Base-by-base conservation (phyloP, 108 stramenopile species). In the Aurantiochytrium sp. region DNA sequence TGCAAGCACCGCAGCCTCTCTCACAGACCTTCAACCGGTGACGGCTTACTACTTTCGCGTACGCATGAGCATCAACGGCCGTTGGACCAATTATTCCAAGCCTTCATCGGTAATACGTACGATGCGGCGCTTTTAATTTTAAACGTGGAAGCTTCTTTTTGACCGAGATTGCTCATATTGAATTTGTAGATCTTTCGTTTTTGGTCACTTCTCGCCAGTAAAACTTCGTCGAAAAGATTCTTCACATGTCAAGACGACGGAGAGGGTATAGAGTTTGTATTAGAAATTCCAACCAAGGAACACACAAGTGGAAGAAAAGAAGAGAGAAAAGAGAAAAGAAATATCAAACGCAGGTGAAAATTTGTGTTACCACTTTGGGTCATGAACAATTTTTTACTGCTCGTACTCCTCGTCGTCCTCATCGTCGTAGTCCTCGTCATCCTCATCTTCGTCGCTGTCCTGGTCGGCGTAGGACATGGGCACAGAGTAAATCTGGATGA, bases 401-500 rank as follows among this genome's bases (percentile, higher is more conserved):
- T 35, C 35, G 35, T 35, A 35, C 2, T 35, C 35, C 42, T 69
- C 64, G 25, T 69, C 64, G 64, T 69, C 64, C 35, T 69, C 35
- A 2, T 89, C 53, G 0, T 76, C 58, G 12, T 95, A 94, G 10
- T 93, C 94, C 53, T 95, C 94, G 10, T 93, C 94, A 47, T 95
- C 94, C 6, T 95, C 94, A 53, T 97, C 96, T 4, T 96, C 96
- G 45, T 97, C 97, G 88, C 97, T 97, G 90, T 93, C 92, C 25
- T 92, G 91, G 58, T 94, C 94, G 53, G 98, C 98, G 1, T 97
- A 97, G 47, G 94, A 93, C 60, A 92, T 64, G 57, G 99, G 99
- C 28, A 99, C 99, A 87, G 93, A 92, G 94, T 98, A 99, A 53
- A 99, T 88, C 72, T 95, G 93, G 44, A 99, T 90, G 59, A 96